These are phyloP conservation scores for Nakazawaea sp. DNA, from an alignment of 805 yeast genomes.

Conservation along the genomic window DNA sequence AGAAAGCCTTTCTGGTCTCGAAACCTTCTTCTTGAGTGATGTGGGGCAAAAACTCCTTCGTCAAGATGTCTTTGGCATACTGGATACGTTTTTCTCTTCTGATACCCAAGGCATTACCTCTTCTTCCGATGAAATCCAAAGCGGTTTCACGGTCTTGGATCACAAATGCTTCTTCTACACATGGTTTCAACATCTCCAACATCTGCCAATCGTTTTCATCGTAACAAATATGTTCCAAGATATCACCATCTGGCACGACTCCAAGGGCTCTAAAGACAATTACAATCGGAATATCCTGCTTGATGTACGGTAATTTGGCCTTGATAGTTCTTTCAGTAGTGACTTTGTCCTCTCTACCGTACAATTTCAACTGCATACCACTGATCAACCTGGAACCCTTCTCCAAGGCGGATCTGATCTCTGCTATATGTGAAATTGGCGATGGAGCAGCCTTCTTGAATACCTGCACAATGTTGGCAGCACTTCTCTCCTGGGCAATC, in stretches of 20 bases:
- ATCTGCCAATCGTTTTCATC: slow-evolving; percentile 99
- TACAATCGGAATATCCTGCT: slow-evolving; percentile 94
- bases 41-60: slow-evolving; percentile 93
- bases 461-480: slow-evolving; percentile 98
- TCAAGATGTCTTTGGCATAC: slow-evolving; percentile 93
- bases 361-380: slow-evolving; percentile 88
- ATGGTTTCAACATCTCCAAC: slow-evolving; percentile 98
- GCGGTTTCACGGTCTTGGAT: slow-evolving; percentile 98
- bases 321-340: slow-evolving; percentile 74
- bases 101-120: slow-evolving; percentile 95
- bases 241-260: slow-evolving; percentile 98
- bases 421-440: slow-evolving; percentile 93
- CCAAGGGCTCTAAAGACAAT: slow-evolving; percentile 97
- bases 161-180: slow-evolving; percentile 98
- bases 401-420: slow-evolving; percentile 92
- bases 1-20: slow-evolving; percentile 94
- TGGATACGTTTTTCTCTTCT: slow-evolving; percentile 97
- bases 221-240: slow-evolving; percentile 94
- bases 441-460: slow-evolving; percentile 97
- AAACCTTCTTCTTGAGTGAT: slow-evolving; percentile 96
- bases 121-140: slow-evolving; percentile 94
- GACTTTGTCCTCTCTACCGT: slow-evolving; percentile 70
- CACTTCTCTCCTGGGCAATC: slow-evolving; percentile 97
- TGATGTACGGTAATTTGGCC: slow-evolving; percentile 93
- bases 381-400: slow-evolving; percentile 95